phyloP scores from a whole-genome alignment of 2,329 filamentous ascomycete genomes.

The Falciphora oryzae region DNA sequence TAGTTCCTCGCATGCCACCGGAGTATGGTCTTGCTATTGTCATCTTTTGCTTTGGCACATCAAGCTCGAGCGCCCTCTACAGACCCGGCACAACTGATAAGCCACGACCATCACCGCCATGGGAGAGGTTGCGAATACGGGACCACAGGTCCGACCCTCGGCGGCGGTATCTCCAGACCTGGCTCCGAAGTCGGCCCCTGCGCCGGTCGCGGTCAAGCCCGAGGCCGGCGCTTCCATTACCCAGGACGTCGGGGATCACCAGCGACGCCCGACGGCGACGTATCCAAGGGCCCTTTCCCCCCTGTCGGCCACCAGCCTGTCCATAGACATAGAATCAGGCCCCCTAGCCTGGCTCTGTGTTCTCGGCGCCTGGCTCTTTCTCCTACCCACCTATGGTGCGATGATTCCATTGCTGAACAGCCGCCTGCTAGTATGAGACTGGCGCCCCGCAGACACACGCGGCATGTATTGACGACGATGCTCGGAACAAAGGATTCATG shows the following conservation, averaged over 20 bases:
- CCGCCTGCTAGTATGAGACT: too few species aligned
- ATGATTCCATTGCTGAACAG: neutral
- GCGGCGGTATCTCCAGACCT: neutral
- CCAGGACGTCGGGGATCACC: neutral
- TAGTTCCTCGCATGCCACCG: too few species aligned
- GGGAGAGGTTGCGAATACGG: neutral
- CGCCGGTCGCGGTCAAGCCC: neutral
- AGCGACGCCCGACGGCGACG: too few species aligned
- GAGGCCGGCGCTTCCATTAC: neutral
- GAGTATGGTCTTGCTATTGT: too few species aligned
- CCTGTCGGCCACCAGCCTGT: too few species aligned
- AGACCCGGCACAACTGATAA: neutral
- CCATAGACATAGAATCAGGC: neutral
- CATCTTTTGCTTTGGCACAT: neutral
- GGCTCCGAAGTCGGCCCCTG: neutral
- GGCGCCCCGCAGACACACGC: neutral
- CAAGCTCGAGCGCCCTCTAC: too few species aligned
- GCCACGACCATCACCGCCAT: neutral
- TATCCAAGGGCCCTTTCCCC: neutral
- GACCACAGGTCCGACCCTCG: neutral
- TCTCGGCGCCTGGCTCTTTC: constrained; percentile 12
- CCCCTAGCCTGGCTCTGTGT: constrained; percentile 13
- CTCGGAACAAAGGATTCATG: constrained; percentile 33
- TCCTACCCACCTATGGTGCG: constrained; percentile 14
- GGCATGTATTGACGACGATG: neutral